A percentile compares a stretch with the other conserved stretches of the same genome.
Conservation (phyloP, 1,139 yeast species). For the Suhomyces guaymorum region DNA sequence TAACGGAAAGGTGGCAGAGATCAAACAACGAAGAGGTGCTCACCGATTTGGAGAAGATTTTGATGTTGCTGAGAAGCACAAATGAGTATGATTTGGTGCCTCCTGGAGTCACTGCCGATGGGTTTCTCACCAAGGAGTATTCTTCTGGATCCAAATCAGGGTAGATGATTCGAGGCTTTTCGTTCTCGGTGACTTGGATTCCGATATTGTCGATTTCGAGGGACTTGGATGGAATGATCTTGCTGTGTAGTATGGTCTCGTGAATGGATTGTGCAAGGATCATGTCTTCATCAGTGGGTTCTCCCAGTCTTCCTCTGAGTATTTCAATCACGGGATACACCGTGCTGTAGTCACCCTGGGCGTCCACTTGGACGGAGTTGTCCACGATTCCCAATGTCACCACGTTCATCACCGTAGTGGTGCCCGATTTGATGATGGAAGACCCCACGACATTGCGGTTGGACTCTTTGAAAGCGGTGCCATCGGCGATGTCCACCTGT, state of each 20-base stretch:
- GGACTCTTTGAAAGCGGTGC: conserved; percentile 37
- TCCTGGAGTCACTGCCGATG: conserved; percentile 18
- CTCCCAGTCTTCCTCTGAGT: conserved; percentile 71
- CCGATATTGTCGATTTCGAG: conserved; percentile 52
- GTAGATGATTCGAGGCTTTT: conserved; percentile 26
- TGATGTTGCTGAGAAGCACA: conserved; percentile 71
- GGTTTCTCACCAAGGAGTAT: conserved; percentile 19
- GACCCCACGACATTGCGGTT: conserved; percentile 61
- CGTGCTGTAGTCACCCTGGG: conserved; percentile 34
- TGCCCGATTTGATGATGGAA: conserved; percentile 69
- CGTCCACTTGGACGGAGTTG: conserved; percentile 18
- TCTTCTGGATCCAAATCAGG: conserved; percentile 35
- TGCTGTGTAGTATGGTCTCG: conserved; percentile 58
- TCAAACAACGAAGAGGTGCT: conserved; percentile 62
- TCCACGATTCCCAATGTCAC: conserved; percentile 67
- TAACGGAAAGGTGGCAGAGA: conserved; percentile 67
- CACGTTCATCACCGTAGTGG: conserved; percentile 74
- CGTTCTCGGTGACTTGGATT: conserved; percentile 44
- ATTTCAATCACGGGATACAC: conserved; percentile 82
- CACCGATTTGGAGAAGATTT: conserved; percentile 79
- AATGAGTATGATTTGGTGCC: conserved; percentile 48
- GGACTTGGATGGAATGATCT: conserved; percentile 48
- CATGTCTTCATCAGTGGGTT: conserved; percentile 93
- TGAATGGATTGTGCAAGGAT: conserved; percentile 67
- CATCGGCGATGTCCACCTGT: conserved; percentile 46